These are phyloP conservation scores for Stagonosporopsis rhizophila DNA, from an alignment of 2,329 filamentous ascomycete species.

Conservation along the genomic window DNA sequence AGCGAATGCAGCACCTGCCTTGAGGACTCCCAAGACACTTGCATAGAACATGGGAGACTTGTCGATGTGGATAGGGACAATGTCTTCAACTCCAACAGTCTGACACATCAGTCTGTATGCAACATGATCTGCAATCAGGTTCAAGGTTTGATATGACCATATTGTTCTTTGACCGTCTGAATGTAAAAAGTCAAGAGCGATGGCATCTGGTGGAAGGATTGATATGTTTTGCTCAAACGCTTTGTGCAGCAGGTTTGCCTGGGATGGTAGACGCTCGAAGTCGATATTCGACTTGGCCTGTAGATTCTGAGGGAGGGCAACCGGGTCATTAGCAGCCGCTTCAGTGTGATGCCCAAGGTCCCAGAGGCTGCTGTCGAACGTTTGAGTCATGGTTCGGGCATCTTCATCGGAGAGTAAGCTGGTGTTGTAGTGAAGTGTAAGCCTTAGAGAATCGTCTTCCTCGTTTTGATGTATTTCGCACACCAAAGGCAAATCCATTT, in stretches of 20 bases:
- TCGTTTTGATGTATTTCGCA: conserved; percentile 72
- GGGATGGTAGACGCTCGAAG: conserved; percentile 17
- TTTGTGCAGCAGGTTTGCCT: conserved; percentile 43
- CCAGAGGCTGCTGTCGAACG: conserved; percentile 36
- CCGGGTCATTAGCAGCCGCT: conserved; percentile 31
- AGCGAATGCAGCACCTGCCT: conserved; percentile 49
- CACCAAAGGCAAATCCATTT: conserved; percentile 79
- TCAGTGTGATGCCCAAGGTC: conserved; percentile 34
- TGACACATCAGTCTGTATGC: conserved; percentile 38
- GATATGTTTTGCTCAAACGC: conserved; percentile 48
- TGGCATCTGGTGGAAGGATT: conserved; percentile 25
- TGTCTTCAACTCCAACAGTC: conserved; percentile 38
- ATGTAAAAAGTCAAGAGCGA: conserved; percentile 51
- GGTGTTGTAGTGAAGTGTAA: conserved; percentile 67
- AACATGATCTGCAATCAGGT: conserved; percentile 43
- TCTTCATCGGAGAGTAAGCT: conserved; percentile 38
- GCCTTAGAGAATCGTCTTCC: conserved; percentile 59
- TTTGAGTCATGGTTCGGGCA: conserved; percentile 35
- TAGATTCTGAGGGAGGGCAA: conserved; percentile 29
- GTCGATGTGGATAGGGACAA: conserved; percentile 45
- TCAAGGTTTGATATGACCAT: conserved; percentile 46
- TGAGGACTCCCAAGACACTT: conserved; percentile 50
- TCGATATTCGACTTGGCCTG: conserved; percentile 36
- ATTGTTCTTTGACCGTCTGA: conserved; percentile 34
- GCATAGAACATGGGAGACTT: conserved; percentile 48